Evolutionary conservation across 2,329 filamentous ascomycete species (phyloP).

Genomic region (Alternaria arborescens): DNA sequence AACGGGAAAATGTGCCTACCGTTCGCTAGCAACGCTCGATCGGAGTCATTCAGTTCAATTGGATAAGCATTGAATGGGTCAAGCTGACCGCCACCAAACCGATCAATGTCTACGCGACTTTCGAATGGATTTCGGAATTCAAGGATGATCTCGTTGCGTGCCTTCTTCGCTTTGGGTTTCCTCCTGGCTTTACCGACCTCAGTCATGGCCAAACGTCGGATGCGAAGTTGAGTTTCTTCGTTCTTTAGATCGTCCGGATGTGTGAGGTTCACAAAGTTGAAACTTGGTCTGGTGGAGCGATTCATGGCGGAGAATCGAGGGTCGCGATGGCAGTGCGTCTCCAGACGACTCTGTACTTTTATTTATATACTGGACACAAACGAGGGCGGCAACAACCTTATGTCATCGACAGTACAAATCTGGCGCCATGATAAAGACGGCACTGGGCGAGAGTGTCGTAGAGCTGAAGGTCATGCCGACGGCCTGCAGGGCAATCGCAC

Average conservation of each 20-base stretch:
- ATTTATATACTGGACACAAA: constrained; percentile 7
- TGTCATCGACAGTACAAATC: constrained; percentile 14
- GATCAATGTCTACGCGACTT: constrained; percentile 22
- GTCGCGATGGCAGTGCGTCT: not conserved
- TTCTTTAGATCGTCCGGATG: constrained; percentile 45
- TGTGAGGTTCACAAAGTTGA: constrained; percentile 44
- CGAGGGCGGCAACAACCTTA: constrained; percentile 6
- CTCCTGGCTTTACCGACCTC: constrained; percentile 40
- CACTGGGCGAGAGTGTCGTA: constrained; percentile 7
- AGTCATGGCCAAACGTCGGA: constrained; percentile 45
- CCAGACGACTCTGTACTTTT: not conserved
- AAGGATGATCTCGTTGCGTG: constrained; percentile 38
- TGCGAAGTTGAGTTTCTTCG: constrained; percentile 41
- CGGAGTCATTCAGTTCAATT: constrained; percentile 34
- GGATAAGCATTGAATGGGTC: constrained; percentile 41
- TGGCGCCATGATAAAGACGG: constrained; percentile 6
- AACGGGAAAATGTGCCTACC: constrained; percentile 24
- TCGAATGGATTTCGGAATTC: constrained; percentile 29
- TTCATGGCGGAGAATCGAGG: constrained; percentile 27
- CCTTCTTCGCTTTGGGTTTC: constrained; percentile 39
- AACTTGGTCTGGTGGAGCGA: constrained; percentile 32
- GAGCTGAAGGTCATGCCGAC: constrained; percentile 14
- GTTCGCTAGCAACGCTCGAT: constrained; percentile 34
- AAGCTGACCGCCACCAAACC: constrained; percentile 30
- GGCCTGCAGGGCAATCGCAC: constrained; percentile 13